Evolutionary conservation across 73 alveolate genomes (phyloP).

Genomic region (Paramecium biaurelia): DNA sequence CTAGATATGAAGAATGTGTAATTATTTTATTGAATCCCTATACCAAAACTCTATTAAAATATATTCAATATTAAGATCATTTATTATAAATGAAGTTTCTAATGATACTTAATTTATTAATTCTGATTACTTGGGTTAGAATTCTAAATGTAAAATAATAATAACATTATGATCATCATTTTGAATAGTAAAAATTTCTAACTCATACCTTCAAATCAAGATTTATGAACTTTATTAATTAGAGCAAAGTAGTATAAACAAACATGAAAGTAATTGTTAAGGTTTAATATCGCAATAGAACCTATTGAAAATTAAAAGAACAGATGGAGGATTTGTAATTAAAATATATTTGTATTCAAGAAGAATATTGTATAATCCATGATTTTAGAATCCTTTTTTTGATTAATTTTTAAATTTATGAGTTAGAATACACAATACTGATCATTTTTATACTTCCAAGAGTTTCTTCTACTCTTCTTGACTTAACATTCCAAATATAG

Average conservation of each 20-base stretch:
- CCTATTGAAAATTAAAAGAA: not conserved
- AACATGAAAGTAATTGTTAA: not conserved
- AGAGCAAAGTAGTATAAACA: not conserved
- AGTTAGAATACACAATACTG: not conserved
- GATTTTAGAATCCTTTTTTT: not conserved
- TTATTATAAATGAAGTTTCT: not conserved
- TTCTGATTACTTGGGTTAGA: not conserved
- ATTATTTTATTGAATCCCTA: constrained; percentile 20
- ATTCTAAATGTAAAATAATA: not conserved
- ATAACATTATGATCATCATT: not conserved
- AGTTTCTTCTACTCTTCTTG: constrained; percentile 38
- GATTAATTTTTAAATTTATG: not conserved
- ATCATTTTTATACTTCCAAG: constrained; percentile 16
- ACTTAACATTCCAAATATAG: not conserved
- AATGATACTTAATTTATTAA: not conserved
- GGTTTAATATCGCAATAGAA: not conserved
- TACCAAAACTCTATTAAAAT: not conserved
- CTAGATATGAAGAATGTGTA: constrained; percentile 2
- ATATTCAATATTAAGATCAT: not conserved
- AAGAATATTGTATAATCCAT: not conserved
- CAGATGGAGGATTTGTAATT: not conserved
- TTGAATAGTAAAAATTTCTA: no score
- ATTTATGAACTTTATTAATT: not conserved
- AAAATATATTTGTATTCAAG: not conserved
- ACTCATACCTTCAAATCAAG: not conserved